phyloP scores from a whole-genome alignment of 164 flowering plant genomes.

The Pachysandra terminalis region DNA sequence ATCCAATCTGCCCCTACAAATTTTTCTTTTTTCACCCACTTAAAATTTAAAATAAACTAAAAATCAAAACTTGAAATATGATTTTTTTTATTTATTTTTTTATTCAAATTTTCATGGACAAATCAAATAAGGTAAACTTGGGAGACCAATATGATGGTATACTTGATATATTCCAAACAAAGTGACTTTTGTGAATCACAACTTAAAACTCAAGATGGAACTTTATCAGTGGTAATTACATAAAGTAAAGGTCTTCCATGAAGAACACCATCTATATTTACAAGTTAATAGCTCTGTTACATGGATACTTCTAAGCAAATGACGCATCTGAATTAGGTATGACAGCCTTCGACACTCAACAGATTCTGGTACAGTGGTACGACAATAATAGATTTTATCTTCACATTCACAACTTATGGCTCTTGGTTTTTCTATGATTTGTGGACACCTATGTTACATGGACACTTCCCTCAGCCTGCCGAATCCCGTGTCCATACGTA shows the following conservation, averaged over 20 bases:
- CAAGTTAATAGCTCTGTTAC: background rate
- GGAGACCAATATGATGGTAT: background rate
- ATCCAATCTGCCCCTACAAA: background rate
- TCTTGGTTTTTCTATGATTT: too few species aligned
- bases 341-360: too few species aligned
- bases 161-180: too few species aligned
- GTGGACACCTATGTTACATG: too few species aligned
- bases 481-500: too few species aligned
- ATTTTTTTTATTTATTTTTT: too few species aligned
- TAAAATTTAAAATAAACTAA: background rate
- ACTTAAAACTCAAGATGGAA: background rate
- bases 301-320: background rate
- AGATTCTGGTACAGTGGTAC: too few species aligned
- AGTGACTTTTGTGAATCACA: too few species aligned
- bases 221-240: background rate
- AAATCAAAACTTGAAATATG: background rate
- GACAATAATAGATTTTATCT: too few species aligned
- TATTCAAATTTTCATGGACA: background rate
- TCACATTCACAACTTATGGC: too few species aligned
- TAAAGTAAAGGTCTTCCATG: background rate
- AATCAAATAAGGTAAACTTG: background rate
- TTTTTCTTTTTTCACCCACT: background rate
- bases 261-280: background rate
- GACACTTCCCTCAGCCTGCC: too few species aligned
- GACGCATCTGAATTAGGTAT: too few species aligned